These are phyloP conservation scores for Dunaliella sp. DNA, from an alignment of 139 green algal species.

Conservation along the genomic window DNA sequence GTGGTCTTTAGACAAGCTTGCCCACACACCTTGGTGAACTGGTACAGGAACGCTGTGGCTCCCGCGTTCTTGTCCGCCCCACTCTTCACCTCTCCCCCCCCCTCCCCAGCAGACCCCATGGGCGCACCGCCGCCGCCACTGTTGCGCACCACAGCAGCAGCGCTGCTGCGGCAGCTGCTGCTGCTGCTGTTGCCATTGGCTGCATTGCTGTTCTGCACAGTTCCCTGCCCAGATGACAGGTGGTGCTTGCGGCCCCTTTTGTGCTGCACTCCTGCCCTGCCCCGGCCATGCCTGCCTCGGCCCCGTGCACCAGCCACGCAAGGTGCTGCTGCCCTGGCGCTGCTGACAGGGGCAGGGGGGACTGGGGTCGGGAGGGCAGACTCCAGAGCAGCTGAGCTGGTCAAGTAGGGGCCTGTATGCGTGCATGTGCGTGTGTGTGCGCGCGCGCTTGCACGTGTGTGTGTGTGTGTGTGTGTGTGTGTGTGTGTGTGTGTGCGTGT, in stretches of 20 bases:
- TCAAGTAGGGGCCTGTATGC: not conserved
- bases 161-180: not conserved
- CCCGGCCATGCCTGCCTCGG: not conserved
- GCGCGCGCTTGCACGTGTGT: not conserved
- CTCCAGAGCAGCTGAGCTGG: not conserved
- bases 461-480: conserved; percentile 16
- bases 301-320: not conserved
- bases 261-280: not conserved
- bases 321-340: not conserved
- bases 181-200: not conserved
- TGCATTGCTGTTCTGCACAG: too few relatives aligned
- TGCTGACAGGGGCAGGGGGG: not conserved
- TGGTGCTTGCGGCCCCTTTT: not conserved
- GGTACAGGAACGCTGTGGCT: not conserved
- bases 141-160: not conserved
- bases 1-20: too few relatives aligned
- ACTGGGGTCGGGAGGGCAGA: not conserved
- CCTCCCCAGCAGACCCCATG: not conserved
- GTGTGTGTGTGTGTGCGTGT: too few relatives aligned
- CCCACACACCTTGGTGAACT: not conserved
- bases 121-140: not conserved
- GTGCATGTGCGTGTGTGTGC: conserved; percentile 8
- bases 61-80: not conserved
- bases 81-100: not conserved
- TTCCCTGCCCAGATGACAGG: too few relatives aligned